Conservation (phyloP, 768 basidiomycete species). For the Megacollybia marginata region DNA sequence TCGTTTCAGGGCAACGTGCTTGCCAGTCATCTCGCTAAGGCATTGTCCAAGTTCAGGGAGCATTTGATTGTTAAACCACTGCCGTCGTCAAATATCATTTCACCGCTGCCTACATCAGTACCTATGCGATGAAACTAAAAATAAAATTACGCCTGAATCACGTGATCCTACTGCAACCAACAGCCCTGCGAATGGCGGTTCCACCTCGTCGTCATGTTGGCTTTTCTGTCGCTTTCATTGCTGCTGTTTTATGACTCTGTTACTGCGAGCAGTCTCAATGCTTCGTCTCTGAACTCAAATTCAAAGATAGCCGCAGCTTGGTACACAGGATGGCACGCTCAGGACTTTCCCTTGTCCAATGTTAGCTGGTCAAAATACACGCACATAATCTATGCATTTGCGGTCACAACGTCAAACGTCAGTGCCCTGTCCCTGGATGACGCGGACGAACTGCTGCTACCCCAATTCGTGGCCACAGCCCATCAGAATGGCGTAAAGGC, state of each 20-base stretch:
- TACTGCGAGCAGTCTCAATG: background rate
- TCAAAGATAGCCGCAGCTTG: conserved; percentile 25
- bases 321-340: conserved; percentile 41
- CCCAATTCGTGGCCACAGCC: conserved; percentile 46
- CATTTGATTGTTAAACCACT: conserved; percentile 16
- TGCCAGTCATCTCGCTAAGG: conserved; percentile 35
- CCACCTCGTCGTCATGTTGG: background rate
- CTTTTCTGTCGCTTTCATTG: background rate
- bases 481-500: conserved; percentile 45
- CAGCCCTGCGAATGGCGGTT: too few relatives aligned
- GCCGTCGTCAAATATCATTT: background rate
- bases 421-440: conserved; percentile 26
- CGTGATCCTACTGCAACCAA: too few relatives aligned
- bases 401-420: conserved; percentile 33
- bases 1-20: conserved; percentile 31
- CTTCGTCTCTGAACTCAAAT: background rate
- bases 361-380: conserved; percentile 48
- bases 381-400: conserved; percentile 53
- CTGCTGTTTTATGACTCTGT: background rate
- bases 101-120: background rate
- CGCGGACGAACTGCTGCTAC: conserved; percentile 40
- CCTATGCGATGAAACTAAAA: background rate
- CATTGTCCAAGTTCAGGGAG: conserved; percentile 35
- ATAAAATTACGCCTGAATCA: too few relatives aligned
- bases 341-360: conserved; percentile 32